Percentiles rank a stretch among this genome's conserved stretches.
These are phyloP conservation scores for Debaryomycetaceae sp. DNA, from an alignment of 1,139 yeast species.

Conservation along the genomic window DNA sequence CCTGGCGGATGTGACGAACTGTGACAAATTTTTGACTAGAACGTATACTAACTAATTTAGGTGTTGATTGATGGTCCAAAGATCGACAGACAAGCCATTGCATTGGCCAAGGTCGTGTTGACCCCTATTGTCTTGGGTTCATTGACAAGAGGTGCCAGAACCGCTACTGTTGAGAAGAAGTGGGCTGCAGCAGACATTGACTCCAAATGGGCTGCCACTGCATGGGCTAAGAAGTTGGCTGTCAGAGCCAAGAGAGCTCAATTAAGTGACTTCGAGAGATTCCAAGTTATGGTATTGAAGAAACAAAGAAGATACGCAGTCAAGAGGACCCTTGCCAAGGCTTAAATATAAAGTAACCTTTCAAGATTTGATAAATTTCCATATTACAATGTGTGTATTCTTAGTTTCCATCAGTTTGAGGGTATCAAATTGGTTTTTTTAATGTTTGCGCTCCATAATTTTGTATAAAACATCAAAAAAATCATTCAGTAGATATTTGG, in stretches of 20 bases:
- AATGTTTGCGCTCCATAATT: conserved; percentile 25
- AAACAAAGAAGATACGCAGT: conserved; percentile 96
- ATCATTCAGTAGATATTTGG: neutral
- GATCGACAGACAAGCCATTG: conserved; percentile 88
- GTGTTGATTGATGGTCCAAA: conserved; percentile 96
- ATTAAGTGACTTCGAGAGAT: conserved; percentile 97
- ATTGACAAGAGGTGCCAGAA: conserved; percentile 93
- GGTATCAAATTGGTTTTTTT: conserved; percentile 31
- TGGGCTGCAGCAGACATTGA: conserved; percentile 90
- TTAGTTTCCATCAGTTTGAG: conserved; percentile 26
- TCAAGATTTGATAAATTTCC: neutral
- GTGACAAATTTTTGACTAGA: neutral
- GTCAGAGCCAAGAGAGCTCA: conserved; percentile 89
- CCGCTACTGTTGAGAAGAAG: conserved; percentile 82
- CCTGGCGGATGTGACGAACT: too few relatives aligned
- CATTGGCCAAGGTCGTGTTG: conserved; percentile 84
- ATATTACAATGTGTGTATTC: conserved; percentile 25
- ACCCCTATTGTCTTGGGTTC: conserved; percentile 84
- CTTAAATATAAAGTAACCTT: conserved; percentile 43
- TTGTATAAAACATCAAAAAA: conserved; percentile 5
- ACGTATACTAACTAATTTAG: conserved; percentile 38
- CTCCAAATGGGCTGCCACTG: conserved; percentile 86
- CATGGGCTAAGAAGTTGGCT: conserved; percentile 98
- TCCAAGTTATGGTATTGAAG: conserved; percentile 97
- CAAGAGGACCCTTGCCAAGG: conserved; percentile 80